Evolutionary conservation across 495 filamentous ascomycete species (phyloP).

Genomic region (Penicillium soppii): DNA sequence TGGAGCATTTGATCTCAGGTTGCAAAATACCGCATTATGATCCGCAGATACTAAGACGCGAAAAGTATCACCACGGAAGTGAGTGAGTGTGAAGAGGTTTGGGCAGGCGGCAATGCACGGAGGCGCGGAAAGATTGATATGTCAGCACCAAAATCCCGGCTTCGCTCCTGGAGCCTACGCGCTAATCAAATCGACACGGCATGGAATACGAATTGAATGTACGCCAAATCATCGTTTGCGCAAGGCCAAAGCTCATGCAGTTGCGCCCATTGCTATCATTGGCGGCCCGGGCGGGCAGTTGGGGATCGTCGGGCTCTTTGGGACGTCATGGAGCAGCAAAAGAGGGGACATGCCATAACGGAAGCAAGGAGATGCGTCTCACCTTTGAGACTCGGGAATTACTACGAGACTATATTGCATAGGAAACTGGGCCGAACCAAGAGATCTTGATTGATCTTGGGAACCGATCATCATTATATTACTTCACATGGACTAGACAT

Average conservation of each 20-base stretch:
- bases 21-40: slow-evolving; percentile 17
- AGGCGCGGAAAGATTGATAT: slow-evolving; percentile 25
- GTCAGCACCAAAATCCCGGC: slow-evolving; percentile 19
- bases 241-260: slow-evolving; percentile 14
- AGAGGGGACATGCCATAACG: slow-evolving; percentile 18
- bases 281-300: slow-evolving; percentile 6
- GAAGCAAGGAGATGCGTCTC: slow-evolving; percentile 13
- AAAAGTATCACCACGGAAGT: slow-evolving; percentile 3
- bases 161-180: slow-evolving; percentile 4
- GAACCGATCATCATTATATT: no score
- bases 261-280: slow-evolving; percentile 8
- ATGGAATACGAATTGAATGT: slow-evolving; percentile 3
- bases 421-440: no score
- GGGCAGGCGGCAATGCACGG: slow-evolving; percentile 14
- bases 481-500: neutral
- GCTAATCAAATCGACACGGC: neutral
- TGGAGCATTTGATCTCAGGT: slow-evolving; percentile 19
- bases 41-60: neutral
- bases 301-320: slow-evolving; percentile 11
- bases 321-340: slow-evolving; percentile 22
- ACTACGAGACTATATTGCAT: neutral
- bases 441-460: no score
- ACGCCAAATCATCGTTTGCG: neutral
- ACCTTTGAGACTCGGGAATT: neutral
- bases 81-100: slow-evolving; percentile 10